Conservation (phyloP, 73 alveolate species). For the Stentor coeruleus region DNA sequence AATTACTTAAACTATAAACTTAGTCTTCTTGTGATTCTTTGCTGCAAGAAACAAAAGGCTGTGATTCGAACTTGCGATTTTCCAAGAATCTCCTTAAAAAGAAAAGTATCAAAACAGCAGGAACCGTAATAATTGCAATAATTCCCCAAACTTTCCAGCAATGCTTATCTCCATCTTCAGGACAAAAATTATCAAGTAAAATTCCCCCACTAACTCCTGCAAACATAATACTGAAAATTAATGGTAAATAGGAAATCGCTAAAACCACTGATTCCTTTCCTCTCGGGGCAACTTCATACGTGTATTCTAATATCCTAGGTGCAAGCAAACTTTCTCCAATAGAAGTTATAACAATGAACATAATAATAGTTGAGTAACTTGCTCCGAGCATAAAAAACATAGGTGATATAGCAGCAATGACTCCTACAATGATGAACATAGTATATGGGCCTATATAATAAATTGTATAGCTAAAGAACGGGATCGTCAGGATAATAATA, state of each 20-base stretch:
- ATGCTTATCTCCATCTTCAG: constrained; percentile 1
- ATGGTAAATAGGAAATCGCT: neutral
- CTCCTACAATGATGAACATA: neutral
- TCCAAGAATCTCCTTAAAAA: neutral
- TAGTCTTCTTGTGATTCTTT: no score
- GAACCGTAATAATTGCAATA: neutral
- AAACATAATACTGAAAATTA: neutral
- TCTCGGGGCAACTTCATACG: neutral
- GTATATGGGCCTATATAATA: no score
- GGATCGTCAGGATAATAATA: no score
- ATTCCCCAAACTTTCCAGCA: neutral
- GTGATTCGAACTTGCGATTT: no score
- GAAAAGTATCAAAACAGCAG: neutral
- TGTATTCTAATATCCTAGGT: neutral
- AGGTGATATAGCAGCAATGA: neutral
- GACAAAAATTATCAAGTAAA: neutral
- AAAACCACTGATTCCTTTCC: neutral
- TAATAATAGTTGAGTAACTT: neutral
- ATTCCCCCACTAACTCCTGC: neutral
- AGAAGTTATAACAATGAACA: neutral
- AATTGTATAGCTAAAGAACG: no score
- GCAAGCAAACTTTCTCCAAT: neutral
- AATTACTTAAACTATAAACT: no score
- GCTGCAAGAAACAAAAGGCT: no score
- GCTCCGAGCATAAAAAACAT: neutral